Base-by-base conservation (phyloP, 1,284 basidiomycete species). In the Fomitopsis betulina region DNA sequence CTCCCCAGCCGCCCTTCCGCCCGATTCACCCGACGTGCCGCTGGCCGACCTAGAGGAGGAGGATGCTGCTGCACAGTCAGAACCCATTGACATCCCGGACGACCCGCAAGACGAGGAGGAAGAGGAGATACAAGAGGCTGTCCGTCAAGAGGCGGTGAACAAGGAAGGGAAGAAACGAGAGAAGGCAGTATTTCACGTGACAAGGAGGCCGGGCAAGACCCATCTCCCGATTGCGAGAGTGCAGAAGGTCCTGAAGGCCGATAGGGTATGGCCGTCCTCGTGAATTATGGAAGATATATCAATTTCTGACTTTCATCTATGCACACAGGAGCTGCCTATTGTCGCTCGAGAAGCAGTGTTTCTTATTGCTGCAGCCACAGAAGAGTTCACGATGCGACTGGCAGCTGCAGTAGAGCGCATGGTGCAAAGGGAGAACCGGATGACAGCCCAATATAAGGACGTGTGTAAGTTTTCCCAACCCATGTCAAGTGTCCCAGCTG, bases 181-280 rank as follows among this genome's bases (percentile, higher is more conserved):
- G 45, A 63, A 61, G 52, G 59, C 55, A 1, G 39, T 59, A 2
- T 60, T 58, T 5, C 40, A 56, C 3, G 47, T 58, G 15, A 50
- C 30, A 10, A 58, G 67, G 30, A 64, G 67, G 38, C 67, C 67
- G 2, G 90, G 90, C 21, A 89, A 84, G 67, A 84, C 88, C 0
- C 57, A 87, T 25, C 70, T 92, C 27, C 90, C 90, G 1, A 77
- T 89, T 59, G 77, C 87, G 5, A 81, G 87, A 63, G 89, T 93
- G 33, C 89, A 90, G 67, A 87, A 80, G 71, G 89, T 93, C 38
- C 79, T 92, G 62, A 93, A 89, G 66, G 90, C 86, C 15, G 90
- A 93, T 70, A 88, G 85, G 77, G 89, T 83, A 58, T 54, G 72
- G 65, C 10, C 3, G n/a, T 23, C 19, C n/a, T 42, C 23, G 2